Conservation (phyloP, 1,284 basidiomycete species). For the Xerocomus minutiporus region DNA sequence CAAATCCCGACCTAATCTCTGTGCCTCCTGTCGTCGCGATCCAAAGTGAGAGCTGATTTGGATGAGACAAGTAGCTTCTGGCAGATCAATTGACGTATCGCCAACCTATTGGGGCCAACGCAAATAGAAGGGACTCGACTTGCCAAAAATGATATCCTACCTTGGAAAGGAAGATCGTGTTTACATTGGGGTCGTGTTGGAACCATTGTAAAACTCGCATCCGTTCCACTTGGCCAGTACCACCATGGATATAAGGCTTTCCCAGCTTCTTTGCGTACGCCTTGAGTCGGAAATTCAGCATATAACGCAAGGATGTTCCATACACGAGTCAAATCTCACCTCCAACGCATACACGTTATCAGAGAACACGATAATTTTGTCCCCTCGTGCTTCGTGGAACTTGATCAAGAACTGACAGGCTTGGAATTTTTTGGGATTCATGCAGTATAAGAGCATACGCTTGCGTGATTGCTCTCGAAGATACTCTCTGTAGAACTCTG, state of each 20-base stretch:
- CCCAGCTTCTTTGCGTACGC: conserved; percentile 93
- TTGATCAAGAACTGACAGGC: conserved; percentile 98
- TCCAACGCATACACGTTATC: conserved; percentile 98
- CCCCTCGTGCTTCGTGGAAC: conserved; percentile 95
- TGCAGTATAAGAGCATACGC: conserved; percentile 95
- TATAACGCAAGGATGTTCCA: not conserved
- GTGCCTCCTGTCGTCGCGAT: conserved; percentile 96
- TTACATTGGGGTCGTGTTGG: conserved; percentile 93
- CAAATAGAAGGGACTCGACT: conserved; percentile 12
- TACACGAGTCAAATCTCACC: conserved; percentile 43
- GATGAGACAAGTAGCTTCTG: conserved; percentile 98
- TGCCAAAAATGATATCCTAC: conserved; percentile 37
- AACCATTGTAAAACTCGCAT: conserved; percentile 95
- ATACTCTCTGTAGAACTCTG: conserved; percentile 99
- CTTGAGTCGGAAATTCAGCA: conserved; percentile 37
- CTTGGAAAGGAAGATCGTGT: conserved; percentile 99
- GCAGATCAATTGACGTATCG: conserved; percentile 98
- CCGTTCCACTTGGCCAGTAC: conserved; percentile 92
- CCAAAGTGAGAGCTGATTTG: conserved; percentile 99
- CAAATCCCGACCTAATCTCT: conserved; percentile 70
- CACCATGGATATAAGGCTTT: conserved; percentile 96
- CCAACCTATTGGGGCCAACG: conserved; percentile 65
- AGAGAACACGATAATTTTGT: conserved; percentile 99
- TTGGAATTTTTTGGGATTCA: conserved; percentile 99
- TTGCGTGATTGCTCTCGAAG: conserved; percentile 89